Evolutionary conservation across 2,329 filamentous ascomycete genomes (phyloP).

Genomic region (Cytospora chrysosperma): DNA sequence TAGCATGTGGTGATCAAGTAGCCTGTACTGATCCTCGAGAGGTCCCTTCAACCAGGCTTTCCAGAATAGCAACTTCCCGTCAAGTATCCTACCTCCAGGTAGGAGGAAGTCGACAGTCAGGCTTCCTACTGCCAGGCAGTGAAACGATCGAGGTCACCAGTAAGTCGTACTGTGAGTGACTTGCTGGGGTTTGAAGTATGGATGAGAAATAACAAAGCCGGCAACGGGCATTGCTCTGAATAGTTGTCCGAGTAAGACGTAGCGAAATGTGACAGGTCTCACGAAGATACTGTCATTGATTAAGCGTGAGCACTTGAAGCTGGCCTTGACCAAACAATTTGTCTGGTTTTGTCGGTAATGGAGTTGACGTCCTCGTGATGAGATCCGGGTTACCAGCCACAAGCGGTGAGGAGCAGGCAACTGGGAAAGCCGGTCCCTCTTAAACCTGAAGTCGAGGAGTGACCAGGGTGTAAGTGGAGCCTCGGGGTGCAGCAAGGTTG

Average conservation of each 20-base stretch:
- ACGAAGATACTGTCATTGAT: background rate
- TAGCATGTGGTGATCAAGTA: background rate
- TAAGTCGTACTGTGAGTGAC: background rate
- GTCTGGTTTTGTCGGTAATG: background rate
- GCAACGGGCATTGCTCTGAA: conserved; percentile 1
- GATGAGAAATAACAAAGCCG: background rate
- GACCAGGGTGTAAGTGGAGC: conserved; percentile 22
- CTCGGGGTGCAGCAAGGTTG: background rate
- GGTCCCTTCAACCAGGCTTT: background rate
- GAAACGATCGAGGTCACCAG: background rate
- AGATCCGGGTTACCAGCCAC: conserved; percentile 21
- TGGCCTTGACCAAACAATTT: background rate
- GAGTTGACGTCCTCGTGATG: conserved; percentile 22
- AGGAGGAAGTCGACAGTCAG: background rate
- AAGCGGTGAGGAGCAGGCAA: conserved; percentile 23
- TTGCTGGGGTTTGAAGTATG: background rate
- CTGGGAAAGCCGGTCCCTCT: conserved; percentile 18
- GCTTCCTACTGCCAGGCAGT: background rate
- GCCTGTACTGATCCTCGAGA: background rate
- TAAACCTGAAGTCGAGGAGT: conserved; percentile 16
- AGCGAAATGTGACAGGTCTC: background rate
- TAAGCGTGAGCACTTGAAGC: background rate
- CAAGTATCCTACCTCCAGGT: background rate
- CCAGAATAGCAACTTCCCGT: background rate
- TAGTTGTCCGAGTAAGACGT: background rate